A percentile compares a stretch with the other conserved stretches of the same genome.
phyloP scores from a whole-genome alignment of 805 yeast species.

The Myxozyma kluyveri region DNA sequence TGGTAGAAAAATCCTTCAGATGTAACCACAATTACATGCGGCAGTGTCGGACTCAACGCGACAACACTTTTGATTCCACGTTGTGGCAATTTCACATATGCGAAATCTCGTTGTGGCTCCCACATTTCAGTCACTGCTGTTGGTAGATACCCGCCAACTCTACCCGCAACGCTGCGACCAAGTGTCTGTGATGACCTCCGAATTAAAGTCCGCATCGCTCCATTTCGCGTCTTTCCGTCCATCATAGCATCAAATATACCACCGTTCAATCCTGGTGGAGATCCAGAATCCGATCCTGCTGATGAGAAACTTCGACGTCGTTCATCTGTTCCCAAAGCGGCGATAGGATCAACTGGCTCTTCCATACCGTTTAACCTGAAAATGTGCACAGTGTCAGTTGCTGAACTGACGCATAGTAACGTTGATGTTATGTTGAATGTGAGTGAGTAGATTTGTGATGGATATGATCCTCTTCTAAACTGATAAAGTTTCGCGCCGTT shows the following conservation, averaged over 20 bases:
- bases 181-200: conserved; percentile 34
- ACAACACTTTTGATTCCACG: conserved; percentile 38
- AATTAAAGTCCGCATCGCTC: conserved; percentile 27
- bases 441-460: conserved; percentile 73
- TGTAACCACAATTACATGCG: conserved; percentile 66
- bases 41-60: conserved; percentile 39
- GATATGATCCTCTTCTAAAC: conserved; percentile 82
- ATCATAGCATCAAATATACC: conserved; percentile 31
- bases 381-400: conserved; percentile 90
- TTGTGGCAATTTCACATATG: conserved; percentile 71
- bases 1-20: conserved; percentile 77
- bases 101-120: conserved; percentile 86
- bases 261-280: conserved; percentile 28
- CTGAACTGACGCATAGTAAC: conserved; percentile 76
- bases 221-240: conserved; percentile 29
- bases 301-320: conserved; percentile 27
- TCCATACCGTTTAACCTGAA: conserved; percentile 63
- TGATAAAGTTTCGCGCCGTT: conserved; percentile 57
- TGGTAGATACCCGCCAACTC: conserved; percentile 85
- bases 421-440: conserved; percentile 69
- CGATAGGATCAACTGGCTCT: conserved; percentile 8
- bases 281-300: conserved; percentile 25
- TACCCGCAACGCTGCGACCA: conserved; percentile 58
- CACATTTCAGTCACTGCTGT: conserved; percentile 73
- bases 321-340: conserved; percentile 7